Evolutionary conservation across 345 rosid species (phyloP).

Genomic region (Linum lewisii): DNA sequence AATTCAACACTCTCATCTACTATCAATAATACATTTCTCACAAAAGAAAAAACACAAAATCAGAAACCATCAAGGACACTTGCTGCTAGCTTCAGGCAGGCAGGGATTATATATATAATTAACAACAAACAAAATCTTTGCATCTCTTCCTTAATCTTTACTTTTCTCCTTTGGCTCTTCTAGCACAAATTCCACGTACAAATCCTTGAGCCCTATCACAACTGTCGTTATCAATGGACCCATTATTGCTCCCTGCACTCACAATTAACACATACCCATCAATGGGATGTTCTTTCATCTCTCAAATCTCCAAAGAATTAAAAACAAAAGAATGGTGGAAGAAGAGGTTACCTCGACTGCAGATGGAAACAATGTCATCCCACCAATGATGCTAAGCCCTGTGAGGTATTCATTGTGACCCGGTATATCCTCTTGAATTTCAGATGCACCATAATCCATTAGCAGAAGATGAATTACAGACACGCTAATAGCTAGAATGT

Average conservation of each 20-base stretch:
- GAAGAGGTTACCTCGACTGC: conserved; percentile 61
- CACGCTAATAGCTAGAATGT: conserved; percentile 48
- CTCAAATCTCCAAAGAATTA: too few species aligned
- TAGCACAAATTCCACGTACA: conserved; percentile 76
- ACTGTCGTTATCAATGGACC: conserved; percentile 94
- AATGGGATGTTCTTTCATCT: too few species aligned
- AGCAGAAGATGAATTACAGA: conserved; percentile 65
- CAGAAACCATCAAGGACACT: too few species aligned
- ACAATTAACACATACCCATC: neutral
- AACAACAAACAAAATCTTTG: neutral
- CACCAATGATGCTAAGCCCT: conserved; percentile 94
- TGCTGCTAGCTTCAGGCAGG: too few species aligned
- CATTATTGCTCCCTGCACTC: conserved; percentile 88
- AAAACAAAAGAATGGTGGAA: neutral
- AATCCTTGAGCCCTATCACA: conserved; percentile 80
- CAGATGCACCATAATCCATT: conserved; percentile 73
- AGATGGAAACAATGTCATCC: conserved; percentile 89
- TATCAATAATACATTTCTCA: too few species aligned
- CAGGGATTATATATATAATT: too few species aligned
- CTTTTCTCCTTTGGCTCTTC: conserved; percentile 42
- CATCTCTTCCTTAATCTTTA: neutral
- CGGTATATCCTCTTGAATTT: conserved; percentile 86
- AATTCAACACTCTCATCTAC: too few species aligned
- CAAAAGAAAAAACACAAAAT: too few species aligned
- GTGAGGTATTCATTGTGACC: conserved; percentile 77